Conservation (phyloP, 768 basidiomycete genomes). For the Bullera alba region DNA sequence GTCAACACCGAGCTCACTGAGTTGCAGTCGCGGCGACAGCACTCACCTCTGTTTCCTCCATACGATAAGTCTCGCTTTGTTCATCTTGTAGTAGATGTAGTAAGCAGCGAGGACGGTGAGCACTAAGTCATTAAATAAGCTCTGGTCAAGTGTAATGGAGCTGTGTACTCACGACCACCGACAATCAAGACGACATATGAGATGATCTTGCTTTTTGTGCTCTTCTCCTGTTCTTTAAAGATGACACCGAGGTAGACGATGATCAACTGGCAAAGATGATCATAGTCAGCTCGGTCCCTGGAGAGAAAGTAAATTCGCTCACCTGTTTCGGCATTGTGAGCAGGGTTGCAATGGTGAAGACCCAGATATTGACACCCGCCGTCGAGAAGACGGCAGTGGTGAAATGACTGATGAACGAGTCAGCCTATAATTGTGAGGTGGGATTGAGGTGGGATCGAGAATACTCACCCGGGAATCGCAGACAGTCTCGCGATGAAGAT, state of each 20-base stretch:
- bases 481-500: conserved; percentile 42
- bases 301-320: background rate
- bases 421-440: conserved; percentile 3
- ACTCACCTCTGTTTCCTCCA: conserved; percentile 39
- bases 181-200: conserved; percentile 62
- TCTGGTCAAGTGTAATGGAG: background rate
- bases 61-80: conserved; percentile 33
- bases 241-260: conserved; percentile 80
- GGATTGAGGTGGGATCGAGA: background rate
- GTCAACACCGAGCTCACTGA: background rate
- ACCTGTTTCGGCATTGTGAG: conserved; percentile 44
- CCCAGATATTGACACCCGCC: conserved; percentile 40
- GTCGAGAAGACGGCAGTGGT: conserved; percentile 43
- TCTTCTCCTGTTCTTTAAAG: conserved; percentile 42
- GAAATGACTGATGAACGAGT: conserved; percentile 16
- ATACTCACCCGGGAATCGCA: conserved; percentile 45
- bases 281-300: background rate
- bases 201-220: conserved; percentile 56
- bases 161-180: conserved; percentile 49
- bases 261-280: conserved; percentile 51
- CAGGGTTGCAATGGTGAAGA: conserved; percentile 36
- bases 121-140: conserved; percentile 15
- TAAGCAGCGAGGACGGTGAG: conserved; percentile 56
- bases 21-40: background rate
- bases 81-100: conserved; percentile 47